Evolutionary conservation across 2,329 filamentous ascomycete species (phyloP).

Genomic region (Fusarium transvaalense): DNA sequence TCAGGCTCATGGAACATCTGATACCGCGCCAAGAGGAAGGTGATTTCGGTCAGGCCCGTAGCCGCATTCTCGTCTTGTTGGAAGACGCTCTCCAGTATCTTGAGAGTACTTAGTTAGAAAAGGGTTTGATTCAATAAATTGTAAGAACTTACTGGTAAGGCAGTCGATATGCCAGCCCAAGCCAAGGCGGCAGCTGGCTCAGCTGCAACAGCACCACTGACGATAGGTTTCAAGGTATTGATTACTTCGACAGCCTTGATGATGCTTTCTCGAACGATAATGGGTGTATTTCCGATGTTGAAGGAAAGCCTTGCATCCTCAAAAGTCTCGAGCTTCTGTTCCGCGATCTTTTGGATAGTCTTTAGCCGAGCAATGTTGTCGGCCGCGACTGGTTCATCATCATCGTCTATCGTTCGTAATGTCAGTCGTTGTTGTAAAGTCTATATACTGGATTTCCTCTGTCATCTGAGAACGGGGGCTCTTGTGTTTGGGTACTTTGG

Average conservation of each 20-base stretch:
- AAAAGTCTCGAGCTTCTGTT: background rate
- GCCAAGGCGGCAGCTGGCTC: constrained; percentile 21
- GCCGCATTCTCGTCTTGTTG: constrained; percentile 19
- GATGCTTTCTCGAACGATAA: constrained; percentile 11
- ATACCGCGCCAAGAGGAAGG: constrained; percentile 11
- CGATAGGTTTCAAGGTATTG: constrained; percentile 9
- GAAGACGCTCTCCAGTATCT: constrained; percentile 5
- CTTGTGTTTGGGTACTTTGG: too few species aligned
- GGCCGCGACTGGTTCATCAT: background rate
- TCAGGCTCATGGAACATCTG: background rate
- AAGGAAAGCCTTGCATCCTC: background rate
- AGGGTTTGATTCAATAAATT: too few species aligned
- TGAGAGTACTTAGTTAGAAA: too few species aligned
- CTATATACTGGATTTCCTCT: too few species aligned
- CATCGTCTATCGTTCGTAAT: too few species aligned
- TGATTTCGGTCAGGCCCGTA: background rate
- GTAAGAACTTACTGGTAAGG: constrained; percentile 6
- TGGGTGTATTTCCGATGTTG: background rate
- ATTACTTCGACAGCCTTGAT: constrained; percentile 4
- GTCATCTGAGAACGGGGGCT: too few species aligned
- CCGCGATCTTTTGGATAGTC: background rate
- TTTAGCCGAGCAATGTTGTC: background rate
- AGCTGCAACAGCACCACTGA: constrained; percentile 2
- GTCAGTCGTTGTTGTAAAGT: too few species aligned
- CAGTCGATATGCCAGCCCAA: constrained; percentile 13